These are phyloP conservation scores for Chalciporus sphaerocephalus DNA, from an alignment of 768 basidiomycete genomes.

Conservation along the genomic window DNA sequence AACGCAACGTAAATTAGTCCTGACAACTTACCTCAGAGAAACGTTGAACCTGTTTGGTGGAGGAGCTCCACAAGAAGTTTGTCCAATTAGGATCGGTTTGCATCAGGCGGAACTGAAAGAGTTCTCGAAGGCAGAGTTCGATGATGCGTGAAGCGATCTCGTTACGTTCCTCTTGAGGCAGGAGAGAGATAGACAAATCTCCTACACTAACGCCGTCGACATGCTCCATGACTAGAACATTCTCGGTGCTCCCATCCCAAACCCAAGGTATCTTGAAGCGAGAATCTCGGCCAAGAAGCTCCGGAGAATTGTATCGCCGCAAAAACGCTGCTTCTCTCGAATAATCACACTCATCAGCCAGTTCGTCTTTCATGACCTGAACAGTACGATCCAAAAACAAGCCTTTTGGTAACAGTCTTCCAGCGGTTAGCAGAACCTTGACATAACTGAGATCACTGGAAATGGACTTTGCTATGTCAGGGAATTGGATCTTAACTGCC, in stretches of 20 bases:
- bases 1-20: background rate
- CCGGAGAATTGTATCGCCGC: constrained; percentile 49
- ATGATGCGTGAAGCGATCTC: constrained; percentile 84
- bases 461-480: constrained; percentile 84
- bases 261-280: constrained; percentile 85
- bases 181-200: constrained; percentile 47
- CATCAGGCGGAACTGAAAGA: constrained; percentile 90
- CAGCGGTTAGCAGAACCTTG: constrained; percentile 74
- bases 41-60: constrained; percentile 52
- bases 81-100: constrained; percentile 99
- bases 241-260: constrained; percentile 74
- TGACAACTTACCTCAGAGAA: background rate
- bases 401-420: constrained; percentile 78
- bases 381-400: constrained; percentile 88
- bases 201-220: constrained; percentile 81
- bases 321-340: constrained; percentile 73
- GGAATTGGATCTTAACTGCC: constrained; percentile 92
- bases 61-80: constrained; percentile 86
- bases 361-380: constrained; percentile 81
- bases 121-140: constrained; percentile 82
- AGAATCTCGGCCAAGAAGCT: constrained; percentile 50
- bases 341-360: constrained; percentile 93
- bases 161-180: constrained; percentile 64
- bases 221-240: constrained; percentile 86
- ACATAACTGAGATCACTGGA: constrained; percentile 84